Evolutionary conservation across 2,329 filamentous ascomycete genomes (phyloP).

Genomic region (Talaromyces sp.): DNA sequence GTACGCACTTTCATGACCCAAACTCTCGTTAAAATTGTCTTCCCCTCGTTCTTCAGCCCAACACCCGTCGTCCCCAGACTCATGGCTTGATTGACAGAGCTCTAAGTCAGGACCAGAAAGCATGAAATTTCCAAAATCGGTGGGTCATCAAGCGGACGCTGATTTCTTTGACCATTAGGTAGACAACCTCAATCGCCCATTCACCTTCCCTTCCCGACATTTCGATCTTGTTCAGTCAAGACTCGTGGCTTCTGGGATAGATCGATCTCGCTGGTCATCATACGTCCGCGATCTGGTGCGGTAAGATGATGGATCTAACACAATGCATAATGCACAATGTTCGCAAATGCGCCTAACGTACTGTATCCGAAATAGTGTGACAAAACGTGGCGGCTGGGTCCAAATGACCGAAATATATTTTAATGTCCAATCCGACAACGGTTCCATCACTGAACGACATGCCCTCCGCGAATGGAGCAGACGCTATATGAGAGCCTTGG

Average conservation of each 20-base stretch:
- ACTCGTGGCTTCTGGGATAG: slow-evolving; percentile 60
- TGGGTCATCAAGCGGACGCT: not conserved
- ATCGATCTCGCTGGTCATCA: slow-evolving; percentile 66
- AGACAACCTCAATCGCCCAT: slow-evolving; percentile 67
- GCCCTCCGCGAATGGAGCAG: slow-evolving; percentile 66
- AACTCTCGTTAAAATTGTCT: not conserved
- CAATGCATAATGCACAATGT: not conserved
- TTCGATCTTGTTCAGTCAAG: slow-evolving; percentile 83
- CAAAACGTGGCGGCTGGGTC: slow-evolving; percentile 76
- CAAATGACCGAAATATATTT: slow-evolving; percentile 87
- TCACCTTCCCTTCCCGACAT: slow-evolving; percentile 65
- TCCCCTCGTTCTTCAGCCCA: not conserved
- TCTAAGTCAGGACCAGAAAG: not conserved
- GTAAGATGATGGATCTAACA: slow-evolving; percentile 27
- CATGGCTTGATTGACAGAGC: not conserved
- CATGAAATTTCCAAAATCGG: not conserved
- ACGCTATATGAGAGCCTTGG: slow-evolving; percentile 60
- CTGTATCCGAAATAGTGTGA: slow-evolving; percentile 28
- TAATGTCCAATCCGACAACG: slow-evolving; percentile 82
- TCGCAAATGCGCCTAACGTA: slow-evolving; percentile 6
- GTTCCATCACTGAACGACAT: slow-evolving; percentile 65
- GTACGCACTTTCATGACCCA: slow-evolving; percentile 27
- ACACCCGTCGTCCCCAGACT: not conserved
- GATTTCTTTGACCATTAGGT: slow-evolving; percentile 40
- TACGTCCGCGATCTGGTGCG: slow-evolving; percentile 73